Conservation (phyloP, 108 stramenopile species). For the Cyclotella atomus region DNA sequence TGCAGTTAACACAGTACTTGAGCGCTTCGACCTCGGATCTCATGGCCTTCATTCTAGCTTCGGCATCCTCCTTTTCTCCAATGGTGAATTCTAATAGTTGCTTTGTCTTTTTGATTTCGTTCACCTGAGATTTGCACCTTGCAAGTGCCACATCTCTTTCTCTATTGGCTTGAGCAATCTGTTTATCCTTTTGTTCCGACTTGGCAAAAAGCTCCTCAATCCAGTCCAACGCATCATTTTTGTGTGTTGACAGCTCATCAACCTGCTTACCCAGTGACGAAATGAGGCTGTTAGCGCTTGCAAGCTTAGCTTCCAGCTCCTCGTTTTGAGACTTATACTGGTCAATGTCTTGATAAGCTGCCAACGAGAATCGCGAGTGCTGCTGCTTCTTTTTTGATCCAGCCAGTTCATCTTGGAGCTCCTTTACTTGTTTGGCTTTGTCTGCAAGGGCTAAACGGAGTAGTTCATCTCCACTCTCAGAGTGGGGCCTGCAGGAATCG, state of each 20-base stretch:
- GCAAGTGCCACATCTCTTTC: slow-evolving; percentile 16
- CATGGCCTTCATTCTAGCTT: slow-evolving; percentile 18
- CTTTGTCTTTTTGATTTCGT: slow-evolving; percentile 14
- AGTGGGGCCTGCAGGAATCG: background rate
- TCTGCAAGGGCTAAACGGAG: slow-evolving; percentile 10
- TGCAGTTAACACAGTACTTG: background rate
- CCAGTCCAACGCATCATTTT: slow-evolving; percentile 52
- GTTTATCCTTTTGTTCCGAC: slow-evolving; percentile 33
- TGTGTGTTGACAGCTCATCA: slow-evolving; percentile 42
- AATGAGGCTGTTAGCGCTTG: slow-evolving; percentile 35
- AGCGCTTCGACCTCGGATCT: slow-evolving; percentile 18
- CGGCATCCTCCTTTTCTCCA: slow-evolving; percentile 19
- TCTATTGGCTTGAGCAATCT: slow-evolving; percentile 10
- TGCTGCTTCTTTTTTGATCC: background rate
- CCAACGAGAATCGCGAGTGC: background rate
- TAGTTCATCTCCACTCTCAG: background rate
- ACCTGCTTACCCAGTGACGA: slow-evolving; percentile 31
- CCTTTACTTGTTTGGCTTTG: slow-evolving; percentile 27
- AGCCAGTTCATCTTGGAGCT: background rate
- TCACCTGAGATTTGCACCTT: slow-evolving; percentile 7
- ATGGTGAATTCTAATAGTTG: slow-evolving; percentile 5
- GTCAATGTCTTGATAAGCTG: slow-evolving; percentile 9
- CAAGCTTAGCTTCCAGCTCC: slow-evolving; percentile 28
- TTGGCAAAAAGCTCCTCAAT: slow-evolving; percentile 47
- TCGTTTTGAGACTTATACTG: slow-evolving; percentile 8